Conservation (phyloP, 1,139 yeast species). For the Eremothecium cymbalariae region DNA sequence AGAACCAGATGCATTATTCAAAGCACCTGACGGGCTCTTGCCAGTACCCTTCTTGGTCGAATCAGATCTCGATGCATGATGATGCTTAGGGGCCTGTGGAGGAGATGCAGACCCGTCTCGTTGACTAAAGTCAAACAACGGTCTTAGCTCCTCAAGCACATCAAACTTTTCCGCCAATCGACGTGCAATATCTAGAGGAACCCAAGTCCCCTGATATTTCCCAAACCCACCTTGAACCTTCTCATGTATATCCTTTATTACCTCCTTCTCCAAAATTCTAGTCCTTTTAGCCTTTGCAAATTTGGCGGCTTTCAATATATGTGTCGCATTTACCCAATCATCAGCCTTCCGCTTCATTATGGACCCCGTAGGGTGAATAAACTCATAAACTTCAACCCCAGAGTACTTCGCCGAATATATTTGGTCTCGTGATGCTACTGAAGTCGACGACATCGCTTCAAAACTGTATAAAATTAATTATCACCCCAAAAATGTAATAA, state of each 20-base stretch:
- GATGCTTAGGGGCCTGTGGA: constrained; percentile 80
- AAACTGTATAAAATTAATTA: not conserved
- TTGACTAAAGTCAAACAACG: constrained; percentile 58
- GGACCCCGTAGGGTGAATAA: constrained; percentile 70
- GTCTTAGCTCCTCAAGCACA: constrained; percentile 56
- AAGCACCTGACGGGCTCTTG: constrained; percentile 16
- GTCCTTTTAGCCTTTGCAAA: constrained; percentile 93
- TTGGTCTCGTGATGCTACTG: constrained; percentile 29
- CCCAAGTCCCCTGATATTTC: constrained; percentile 97
- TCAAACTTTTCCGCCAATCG: constrained; percentile 60
- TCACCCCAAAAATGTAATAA: not conserved
- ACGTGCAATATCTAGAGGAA: constrained; percentile 59
- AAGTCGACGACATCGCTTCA: constrained; percentile 1
- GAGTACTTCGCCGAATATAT: constrained; percentile 76
- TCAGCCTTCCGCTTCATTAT: constrained; percentile 89
- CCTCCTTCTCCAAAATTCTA: constrained; percentile 83
- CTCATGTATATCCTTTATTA: constrained; percentile 78
- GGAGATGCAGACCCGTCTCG: constrained; percentile 58
- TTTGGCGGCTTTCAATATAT: constrained; percentile 86
- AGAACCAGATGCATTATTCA: constrained; percentile 7
- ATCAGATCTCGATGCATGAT: constrained; percentile 45
- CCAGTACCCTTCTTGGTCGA: constrained; percentile 25
- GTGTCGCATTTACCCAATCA: constrained; percentile 98
- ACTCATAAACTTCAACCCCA: constrained; percentile 85
- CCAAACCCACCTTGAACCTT: constrained; percentile 98